phyloP scores from a whole-genome alignment of 31 red algal genomes.

The Asparagopsis taxiformis region DNA sequence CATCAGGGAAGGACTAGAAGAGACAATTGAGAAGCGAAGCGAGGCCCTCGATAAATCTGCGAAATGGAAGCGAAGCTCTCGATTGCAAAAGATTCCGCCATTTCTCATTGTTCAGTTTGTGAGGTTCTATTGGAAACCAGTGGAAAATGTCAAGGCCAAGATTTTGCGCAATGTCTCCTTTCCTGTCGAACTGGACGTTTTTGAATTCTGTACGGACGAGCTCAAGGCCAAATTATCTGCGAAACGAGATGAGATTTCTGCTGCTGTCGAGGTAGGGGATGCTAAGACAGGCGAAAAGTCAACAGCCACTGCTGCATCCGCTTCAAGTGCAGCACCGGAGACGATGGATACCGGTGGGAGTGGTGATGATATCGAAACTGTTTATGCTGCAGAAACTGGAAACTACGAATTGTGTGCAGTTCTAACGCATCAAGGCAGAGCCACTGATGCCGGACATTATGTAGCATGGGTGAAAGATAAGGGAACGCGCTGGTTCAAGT shows the following conservation, averaged over 20 bases:
- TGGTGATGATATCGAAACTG: slow-evolving; percentile 14
- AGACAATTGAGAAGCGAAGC: slow-evolving; percentile 76
- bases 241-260: slow-evolving; percentile 26
- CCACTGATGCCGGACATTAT: slow-evolving; percentile 93
- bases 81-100: slow-evolving; percentile 70
- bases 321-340: background rate
- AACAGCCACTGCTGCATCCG: background rate
- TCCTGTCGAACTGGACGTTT: slow-evolving; percentile 74
- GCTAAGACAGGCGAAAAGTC: slow-evolving; percentile 18
- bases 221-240: slow-evolving; percentile 54
- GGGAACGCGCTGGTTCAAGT: slow-evolving; percentile 76
- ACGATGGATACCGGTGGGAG: background rate
- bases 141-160: slow-evolving; percentile 92
- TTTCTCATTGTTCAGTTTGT: slow-evolving; percentile 91
- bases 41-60: slow-evolving; percentile 34
- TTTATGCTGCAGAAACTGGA: slow-evolving; percentile 37
- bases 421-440: slow-evolving; percentile 90
- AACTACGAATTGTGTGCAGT: slow-evolving; percentile 93
- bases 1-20: slow-evolving; percentile 71
- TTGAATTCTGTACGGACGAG: slow-evolving; percentile 79
- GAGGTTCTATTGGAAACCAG: slow-evolving; percentile 94
- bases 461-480: slow-evolving; percentile 85
- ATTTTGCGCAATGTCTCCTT: slow-evolving; percentile 91
- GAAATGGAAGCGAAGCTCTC: slow-evolving; percentile 57
- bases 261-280: slow-evolving; percentile 10